Evolutionary conservation across 164 flowering plant genomes (phyloP).

Genomic region (Magnolia changhungtana): DNA sequence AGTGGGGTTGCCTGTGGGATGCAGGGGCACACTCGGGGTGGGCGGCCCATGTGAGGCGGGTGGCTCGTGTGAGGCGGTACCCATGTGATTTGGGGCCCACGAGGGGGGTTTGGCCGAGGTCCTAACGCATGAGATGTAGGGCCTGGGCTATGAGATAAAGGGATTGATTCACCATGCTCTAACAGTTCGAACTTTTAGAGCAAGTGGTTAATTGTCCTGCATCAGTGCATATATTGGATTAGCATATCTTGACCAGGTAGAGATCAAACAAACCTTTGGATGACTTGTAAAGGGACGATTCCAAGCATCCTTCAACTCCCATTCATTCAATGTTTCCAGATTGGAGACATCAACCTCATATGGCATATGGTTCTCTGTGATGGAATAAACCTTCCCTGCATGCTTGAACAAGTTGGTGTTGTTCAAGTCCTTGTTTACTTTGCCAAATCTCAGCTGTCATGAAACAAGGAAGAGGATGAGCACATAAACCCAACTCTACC

Average conservation of each 20-base stretch:
- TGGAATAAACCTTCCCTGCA: conserved; percentile 12
- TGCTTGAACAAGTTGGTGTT: conserved; percentile 20
- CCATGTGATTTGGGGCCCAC: too few species aligned
- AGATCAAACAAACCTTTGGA: conserved; percentile 18
- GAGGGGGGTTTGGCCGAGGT: too few species aligned
- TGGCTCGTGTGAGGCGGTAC: too few species aligned
- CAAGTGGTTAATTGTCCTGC: too few species aligned
- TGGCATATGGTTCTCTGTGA: conserved; percentile 16
- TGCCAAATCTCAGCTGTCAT: conserved; percentile 17
- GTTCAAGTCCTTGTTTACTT: conserved; percentile 11
- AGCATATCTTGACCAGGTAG: background rate
- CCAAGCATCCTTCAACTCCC: conserved; percentile 20
- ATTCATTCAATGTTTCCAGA: conserved; percentile 6
- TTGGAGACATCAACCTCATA: conserved; percentile 10
- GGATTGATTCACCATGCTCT: too few species aligned
- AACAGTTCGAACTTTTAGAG: too few species aligned
- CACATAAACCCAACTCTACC: background rate
- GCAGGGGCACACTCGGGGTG: too few species aligned
- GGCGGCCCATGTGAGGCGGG: too few species aligned
- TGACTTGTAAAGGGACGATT: conserved; percentile 22
- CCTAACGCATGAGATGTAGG: too few species aligned
- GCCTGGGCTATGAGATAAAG: too few species aligned
- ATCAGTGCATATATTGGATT: too few species aligned
- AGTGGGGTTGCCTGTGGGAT: too few species aligned
- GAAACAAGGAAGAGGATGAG: background rate